Conservation (phyloP, 352 stramenopile genomes). For the Phytophthora fragariaefolia region DNA sequence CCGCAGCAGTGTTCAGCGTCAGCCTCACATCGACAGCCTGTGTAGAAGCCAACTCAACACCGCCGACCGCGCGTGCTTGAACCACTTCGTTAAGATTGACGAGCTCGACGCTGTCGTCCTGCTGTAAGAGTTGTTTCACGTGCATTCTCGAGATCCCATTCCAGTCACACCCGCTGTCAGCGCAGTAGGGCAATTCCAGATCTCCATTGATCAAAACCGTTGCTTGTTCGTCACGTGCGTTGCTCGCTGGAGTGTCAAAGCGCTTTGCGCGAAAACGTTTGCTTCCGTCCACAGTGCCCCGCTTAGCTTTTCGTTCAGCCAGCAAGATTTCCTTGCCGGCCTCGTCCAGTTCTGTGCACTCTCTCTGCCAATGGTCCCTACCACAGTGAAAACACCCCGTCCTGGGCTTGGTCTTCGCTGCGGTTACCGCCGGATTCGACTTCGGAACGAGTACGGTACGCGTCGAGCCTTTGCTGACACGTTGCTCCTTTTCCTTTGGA, state of each 20-base stretch:
- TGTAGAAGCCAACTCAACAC: background rate
- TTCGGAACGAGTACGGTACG: background rate
- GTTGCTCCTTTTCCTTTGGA: too few relatives aligned
- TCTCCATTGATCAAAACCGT: conserved; percentile 8
- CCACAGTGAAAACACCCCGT: conserved; percentile 20
- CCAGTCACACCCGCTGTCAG: conserved; percentile 26
- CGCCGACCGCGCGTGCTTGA: background rate
- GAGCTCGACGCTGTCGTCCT: background rate
- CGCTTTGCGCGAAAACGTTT: conserved; percentile 7
- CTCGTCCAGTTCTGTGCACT: conserved; percentile 7
- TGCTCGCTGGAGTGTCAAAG: background rate
- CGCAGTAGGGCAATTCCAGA: conserved; percentile 8
- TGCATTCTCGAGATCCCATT: conserved; percentile 16
- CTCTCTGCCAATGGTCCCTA: conserved; percentile 19
- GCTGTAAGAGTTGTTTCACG: background rate
- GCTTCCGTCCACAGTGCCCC: background rate
- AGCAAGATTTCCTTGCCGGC: conserved; percentile 12
- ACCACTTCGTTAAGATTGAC: background rate
- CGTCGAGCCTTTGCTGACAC: too few relatives aligned
- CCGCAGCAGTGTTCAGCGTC: conserved; percentile 13
- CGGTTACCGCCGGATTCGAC: background rate
- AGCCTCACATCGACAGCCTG: background rate
- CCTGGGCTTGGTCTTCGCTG: conserved; percentile 7
- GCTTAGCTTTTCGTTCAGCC: background rate
- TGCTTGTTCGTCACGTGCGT: background rate